Base-by-base conservation (phyloP, 1,139 yeast genomes). In the Diutina mesorugosa region DNA sequence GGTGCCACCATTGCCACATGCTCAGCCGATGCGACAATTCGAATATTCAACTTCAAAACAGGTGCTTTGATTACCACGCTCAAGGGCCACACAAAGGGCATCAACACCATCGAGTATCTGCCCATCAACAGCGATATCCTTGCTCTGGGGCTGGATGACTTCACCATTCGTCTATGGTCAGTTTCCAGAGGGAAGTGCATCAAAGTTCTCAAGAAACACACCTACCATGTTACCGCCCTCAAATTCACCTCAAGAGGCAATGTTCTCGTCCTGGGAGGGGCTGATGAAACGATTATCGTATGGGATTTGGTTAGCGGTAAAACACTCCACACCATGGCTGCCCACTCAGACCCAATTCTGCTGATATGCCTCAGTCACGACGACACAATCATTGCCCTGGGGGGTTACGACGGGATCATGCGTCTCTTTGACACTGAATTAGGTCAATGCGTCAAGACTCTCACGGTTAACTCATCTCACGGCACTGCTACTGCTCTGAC, bases 291-390 rank as follows among this genome's bases (percentile, higher is more conserved):
- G 54, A 85, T 93, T 28, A 80, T 90, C 55, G 78, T 91, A 3
- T 93, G 99, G 99, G 97, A 91, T 68, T 80, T 87, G 6, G 73
- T 80, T 46, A 77, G 84, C 30, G 95, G 95, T 0, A 77, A 78
- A 55, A 80, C 88, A 55, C 71, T 90, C 62, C 84, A 87, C 64
- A 89, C 95, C 0, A 72, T 93, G 58, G 89, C 96, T 18, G 98
- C 99, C 0, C 99, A 93, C 68, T 83, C 96, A 0, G 98, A 90
- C 63, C 96, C 98, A 0, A 87, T 93, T 1, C 83, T 89, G 54
- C 78, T 89, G 0, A 74, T 91, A 1, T 83, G 88, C 61, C 72
- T 93, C 56, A 77, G 83, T 1, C 85, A 84, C 57, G 99, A 93
- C 65, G 88, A 93, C 55, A 80, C 96, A 0, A 81, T 95, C 47